phyloP scores from a whole-genome alignment of 2,329 filamentous ascomycete genomes.

The Aspergillus sp. region DNA sequence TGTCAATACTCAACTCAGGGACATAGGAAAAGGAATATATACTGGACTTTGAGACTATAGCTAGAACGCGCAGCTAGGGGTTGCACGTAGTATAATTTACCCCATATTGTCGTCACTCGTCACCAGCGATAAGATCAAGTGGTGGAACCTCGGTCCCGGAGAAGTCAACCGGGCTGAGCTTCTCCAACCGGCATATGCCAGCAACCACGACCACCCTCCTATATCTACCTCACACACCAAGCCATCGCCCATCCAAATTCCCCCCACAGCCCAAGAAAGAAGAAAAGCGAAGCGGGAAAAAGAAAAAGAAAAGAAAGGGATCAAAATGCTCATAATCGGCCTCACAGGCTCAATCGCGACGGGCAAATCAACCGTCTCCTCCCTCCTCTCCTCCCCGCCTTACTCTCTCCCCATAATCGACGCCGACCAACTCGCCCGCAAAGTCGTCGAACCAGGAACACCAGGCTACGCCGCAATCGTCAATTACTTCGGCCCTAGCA shows the following conservation, averaged over 20 bases:
- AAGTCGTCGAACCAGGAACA: slow-evolving; percentile 92
- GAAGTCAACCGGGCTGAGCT: neutral
- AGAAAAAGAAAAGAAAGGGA: neutral
- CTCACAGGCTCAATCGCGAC: slow-evolving; percentile 97
- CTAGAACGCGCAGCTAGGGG: too few relatives aligned
- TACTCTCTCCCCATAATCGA: slow-evolving; percentile 90
- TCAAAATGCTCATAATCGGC: slow-evolving; percentile 83
- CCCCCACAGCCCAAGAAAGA: neutral
- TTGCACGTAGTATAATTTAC: neutral
- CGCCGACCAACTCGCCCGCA: slow-evolving; percentile 85
- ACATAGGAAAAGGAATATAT: neutral
- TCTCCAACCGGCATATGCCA: too few relatives aligned
- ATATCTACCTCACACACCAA: neutral
- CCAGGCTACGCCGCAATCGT: slow-evolving; percentile 80
- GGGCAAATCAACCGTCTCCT: slow-evolving; percentile 94
- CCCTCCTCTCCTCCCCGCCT: slow-evolving; percentile 73
- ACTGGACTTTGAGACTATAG: neutral
- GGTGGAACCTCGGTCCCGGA: neutral
- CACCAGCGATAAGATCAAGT: neutral
- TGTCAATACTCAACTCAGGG: neutral
- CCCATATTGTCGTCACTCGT: neutral
- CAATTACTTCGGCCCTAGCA: slow-evolving; percentile 74
- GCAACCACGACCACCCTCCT: neutral
- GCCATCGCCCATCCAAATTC: neutral
- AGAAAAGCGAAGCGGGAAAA: neutral